Evolutionary conservation across 2,329 filamentous ascomycete genomes (phyloP).

Genomic region (Phyllosticta capitalensis): DNA sequence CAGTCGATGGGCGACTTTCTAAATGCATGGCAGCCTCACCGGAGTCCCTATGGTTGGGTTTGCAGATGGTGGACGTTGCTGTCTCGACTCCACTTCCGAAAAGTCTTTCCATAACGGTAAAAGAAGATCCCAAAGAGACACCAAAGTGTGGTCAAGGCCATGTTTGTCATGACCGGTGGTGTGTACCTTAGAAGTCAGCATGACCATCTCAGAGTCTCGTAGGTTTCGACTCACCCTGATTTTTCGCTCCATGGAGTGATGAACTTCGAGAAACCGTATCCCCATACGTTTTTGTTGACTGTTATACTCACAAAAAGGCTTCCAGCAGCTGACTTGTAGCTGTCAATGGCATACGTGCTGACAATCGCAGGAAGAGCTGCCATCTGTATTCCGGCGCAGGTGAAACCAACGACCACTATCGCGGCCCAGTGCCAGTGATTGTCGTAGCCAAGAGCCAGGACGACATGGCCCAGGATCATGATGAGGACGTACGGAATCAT

Average conservation of each 20-base stretch:
- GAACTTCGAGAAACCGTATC: slow-evolving; percentile 50
- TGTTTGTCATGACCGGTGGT: slow-evolving; percentile 52
- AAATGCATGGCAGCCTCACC: not conserved
- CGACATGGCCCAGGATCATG: slow-evolving; percentile 48
- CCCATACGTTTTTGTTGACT: slow-evolving; percentile 56
- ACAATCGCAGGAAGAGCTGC: slow-evolving; percentile 51
- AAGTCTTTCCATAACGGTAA: slow-evolving; percentile 50
- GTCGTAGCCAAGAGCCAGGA: slow-evolving; percentile 46
- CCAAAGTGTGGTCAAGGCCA: slow-evolving; percentile 43
- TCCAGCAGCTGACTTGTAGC: slow-evolving; percentile 54
- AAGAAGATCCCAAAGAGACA: slow-evolving; percentile 47
- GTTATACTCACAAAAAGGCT: slow-evolving; percentile 52
- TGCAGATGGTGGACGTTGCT: slow-evolving; percentile 39
- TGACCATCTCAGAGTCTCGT: not conserved
- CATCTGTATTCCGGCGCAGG: slow-evolving; percentile 49
- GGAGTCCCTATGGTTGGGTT: not conserved
- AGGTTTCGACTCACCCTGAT: slow-evolving; percentile 28
- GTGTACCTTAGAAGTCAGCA: slow-evolving; percentile 28
- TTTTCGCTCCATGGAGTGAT: slow-evolving; percentile 44
- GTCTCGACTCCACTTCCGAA: slow-evolving; percentile 47
- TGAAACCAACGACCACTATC: slow-evolving; percentile 50
- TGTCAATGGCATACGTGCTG: slow-evolving; percentile 52
- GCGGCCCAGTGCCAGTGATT: slow-evolving; percentile 45
- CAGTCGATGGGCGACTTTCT: not conserved
- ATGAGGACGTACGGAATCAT: slow-evolving; percentile 49